Percentiles rank a stretch among this genome's conserved stretches.
Conservation (phyloP, 805 yeast genomes). For the Metschnikowia colocasiae region DNA sequence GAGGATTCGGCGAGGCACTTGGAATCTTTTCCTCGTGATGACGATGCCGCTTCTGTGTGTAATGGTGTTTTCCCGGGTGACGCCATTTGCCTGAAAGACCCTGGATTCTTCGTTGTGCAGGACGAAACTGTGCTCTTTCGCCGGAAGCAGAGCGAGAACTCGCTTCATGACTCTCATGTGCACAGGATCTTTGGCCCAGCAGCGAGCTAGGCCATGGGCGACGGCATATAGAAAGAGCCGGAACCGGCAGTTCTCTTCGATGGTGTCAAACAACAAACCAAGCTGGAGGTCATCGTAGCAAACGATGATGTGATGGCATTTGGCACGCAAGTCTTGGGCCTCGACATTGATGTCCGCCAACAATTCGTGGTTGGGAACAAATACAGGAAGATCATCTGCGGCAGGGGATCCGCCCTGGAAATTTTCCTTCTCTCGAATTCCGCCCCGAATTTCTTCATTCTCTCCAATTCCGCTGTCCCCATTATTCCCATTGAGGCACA, state of each 20-base stretch:
- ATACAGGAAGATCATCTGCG: constrained; percentile 9
- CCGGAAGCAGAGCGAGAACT: constrained; percentile 2
- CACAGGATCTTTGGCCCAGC: constrained; percentile 10
- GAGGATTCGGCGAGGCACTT: neutral
- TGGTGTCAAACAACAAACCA: constrained; percentile 9
- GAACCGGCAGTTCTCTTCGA: constrained; percentile 13
- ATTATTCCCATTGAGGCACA: neutral
- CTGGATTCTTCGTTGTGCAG: neutral
- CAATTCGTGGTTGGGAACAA: constrained; percentile 11
- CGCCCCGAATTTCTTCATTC: neutral
- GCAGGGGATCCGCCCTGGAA: no score
- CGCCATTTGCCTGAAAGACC: neutral
- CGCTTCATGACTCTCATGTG: constrained; percentile 7
- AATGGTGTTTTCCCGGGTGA: neutral
- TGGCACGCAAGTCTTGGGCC: constrained; percentile 1
- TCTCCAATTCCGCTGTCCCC: neutral
- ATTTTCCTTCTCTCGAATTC: neutral
- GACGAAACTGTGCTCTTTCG: no score
- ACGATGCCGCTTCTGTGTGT: neutral
- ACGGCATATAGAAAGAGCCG: constrained; percentile 16
- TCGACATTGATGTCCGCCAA: constrained; percentile 4
- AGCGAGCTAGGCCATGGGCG: constrained; percentile 4
- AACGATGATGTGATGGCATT: constrained; percentile 2
- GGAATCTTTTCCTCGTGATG: neutral
- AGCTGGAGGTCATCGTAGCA: constrained; percentile 11